Conservation (phyloP, 116 monocot species). For the Phalaenopsis hybrid region DNA sequence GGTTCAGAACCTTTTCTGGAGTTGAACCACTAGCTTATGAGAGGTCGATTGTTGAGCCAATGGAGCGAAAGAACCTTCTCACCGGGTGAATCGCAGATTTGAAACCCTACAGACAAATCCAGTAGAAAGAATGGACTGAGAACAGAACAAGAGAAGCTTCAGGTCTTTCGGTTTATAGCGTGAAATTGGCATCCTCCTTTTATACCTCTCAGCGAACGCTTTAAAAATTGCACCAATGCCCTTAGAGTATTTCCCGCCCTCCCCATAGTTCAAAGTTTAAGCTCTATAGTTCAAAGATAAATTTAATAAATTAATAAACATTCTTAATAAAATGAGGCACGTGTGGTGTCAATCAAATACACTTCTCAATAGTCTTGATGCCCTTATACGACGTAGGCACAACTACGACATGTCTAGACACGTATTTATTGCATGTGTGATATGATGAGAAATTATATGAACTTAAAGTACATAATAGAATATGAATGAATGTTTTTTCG, state of each 20-base stretch:
- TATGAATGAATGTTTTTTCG: no score
- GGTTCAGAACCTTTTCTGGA: neutral
- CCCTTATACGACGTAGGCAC: no score
- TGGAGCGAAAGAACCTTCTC: neutral
- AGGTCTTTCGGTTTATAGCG: neutral
- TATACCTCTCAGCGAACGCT: neutral
- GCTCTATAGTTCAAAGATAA: no score
- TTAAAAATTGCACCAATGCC: neutral
- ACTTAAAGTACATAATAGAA: no score
- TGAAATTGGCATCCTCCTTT: neutral
- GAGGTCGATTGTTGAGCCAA: neutral
- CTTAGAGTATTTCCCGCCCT: neutral
- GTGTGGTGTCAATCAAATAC: no score
- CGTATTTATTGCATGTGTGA: no score
- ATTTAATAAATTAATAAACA: no score
- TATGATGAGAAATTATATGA: no score
- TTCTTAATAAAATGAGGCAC: no score
- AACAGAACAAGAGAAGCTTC: neutral
- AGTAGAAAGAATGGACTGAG: neutral
- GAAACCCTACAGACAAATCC: constrained; percentile 4
- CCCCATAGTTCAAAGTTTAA: neutral
- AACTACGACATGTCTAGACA: no score
- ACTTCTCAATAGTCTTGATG: no score
- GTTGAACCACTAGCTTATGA: neutral
- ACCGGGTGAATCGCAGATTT: neutral